Base-by-base conservation (phyloP, 768 basidiomycete genomes). In the Trametes villosa region DNA sequence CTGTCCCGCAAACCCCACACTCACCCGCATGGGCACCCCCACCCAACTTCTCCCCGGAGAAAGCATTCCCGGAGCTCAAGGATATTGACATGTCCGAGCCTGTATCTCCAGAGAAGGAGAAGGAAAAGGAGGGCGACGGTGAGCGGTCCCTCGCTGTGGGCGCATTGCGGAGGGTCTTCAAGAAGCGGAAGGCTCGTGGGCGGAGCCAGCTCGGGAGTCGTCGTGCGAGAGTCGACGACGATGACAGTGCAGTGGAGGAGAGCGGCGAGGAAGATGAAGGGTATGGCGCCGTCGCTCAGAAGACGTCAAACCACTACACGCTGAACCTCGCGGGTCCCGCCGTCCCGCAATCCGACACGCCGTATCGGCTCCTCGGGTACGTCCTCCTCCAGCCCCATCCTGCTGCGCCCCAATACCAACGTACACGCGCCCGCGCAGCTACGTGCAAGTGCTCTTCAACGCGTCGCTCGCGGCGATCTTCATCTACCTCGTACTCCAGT, bases 371-470 rank as follows among this genome's bases (percentile, higher is more conserved):
- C 29, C 82, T 94, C 49, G 94, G 95, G 94, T 95, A 66, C 70
- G 62, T 52, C 38, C 42, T 56, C 24, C 27, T 17, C 9, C 24
- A 31, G 8, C 5, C 31, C 45, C 27, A 27, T 45, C 3, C 17
- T 20, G 42, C n/a, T n/a, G 18, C 22, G 31, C 7, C 13, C n/a
- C 15, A 13, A 26, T 15, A 30, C 11, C 17, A 6, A 20, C 17
- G 11, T 24, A 9, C 9, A 8, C 12, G 1, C 18, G 27, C 62
- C 92, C 92, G 7, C 7, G 9, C 56, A 62, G 61, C 62, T 98
- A 98, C 74, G 78, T 96, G 22, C 96, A 98, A 72, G 93, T 98
- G 76, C 86, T 92, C 75, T 97, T 97, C 79, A 97, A 98, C 74
- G 76, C 92, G 24, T 87, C 91, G 7, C 83, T 98, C 36, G 86